A percentile compares a stretch with the other conserved stretches of the same genome.
These are phyloP conservation scores for Elsinoe arachidis DNA, from an alignment of 2,329 filamentous ascomycete genomes.

Conservation along the genomic window DNA sequence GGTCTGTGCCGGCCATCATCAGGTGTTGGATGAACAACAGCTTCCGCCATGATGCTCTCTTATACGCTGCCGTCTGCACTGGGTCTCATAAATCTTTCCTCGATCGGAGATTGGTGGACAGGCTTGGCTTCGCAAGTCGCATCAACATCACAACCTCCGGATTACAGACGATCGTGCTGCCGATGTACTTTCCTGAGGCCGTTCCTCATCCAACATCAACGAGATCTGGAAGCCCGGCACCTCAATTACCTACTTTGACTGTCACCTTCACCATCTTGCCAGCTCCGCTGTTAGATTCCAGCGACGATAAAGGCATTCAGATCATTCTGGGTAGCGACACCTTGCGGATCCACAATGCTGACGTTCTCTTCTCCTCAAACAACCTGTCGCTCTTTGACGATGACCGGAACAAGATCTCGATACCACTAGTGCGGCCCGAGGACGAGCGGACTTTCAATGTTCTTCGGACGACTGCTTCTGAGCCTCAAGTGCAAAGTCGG, in stretches of 20 bases:
- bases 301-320: slow-evolving; percentile 54
- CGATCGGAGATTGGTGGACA: slow-evolving; percentile 63
- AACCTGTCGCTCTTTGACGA: slow-evolving; percentile 79
- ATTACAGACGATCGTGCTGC: slow-evolving; percentile 63
- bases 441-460: slow-evolving; percentile 73
- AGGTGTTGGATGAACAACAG: slow-evolving; percentile 89
- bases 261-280: slow-evolving; percentile 63
- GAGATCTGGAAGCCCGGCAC: slow-evolving; percentile 61
- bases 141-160: slow-evolving; percentile 33
- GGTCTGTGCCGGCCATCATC: slow-evolving; percentile 86
- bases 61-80: slow-evolving; percentile 88
- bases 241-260: slow-evolving; percentile 72
- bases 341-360: slow-evolving; percentile 75
- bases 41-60: slow-evolving; percentile 78
- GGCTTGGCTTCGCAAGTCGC: slow-evolving; percentile 60
- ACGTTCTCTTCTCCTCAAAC: slow-evolving; percentile 87
- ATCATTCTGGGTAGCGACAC: slow-evolving; percentile 87
- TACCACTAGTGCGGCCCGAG: slow-evolving; percentile 88
- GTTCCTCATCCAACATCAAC: slow-evolving; percentile 69
- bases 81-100: slow-evolving; percentile 85
- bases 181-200: slow-evolving; percentile 85
- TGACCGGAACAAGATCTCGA: slow-evolving; percentile 75
- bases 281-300: neutral
- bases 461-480: slow-evolving; percentile 51
- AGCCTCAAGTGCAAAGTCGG: slow-evolving; percentile 1